Evolutionary conservation across 768 basidiomycete species (phyloP), one percentile per base, ranked within the genome.

Genomic region (Obba rivulosa): DNA sequence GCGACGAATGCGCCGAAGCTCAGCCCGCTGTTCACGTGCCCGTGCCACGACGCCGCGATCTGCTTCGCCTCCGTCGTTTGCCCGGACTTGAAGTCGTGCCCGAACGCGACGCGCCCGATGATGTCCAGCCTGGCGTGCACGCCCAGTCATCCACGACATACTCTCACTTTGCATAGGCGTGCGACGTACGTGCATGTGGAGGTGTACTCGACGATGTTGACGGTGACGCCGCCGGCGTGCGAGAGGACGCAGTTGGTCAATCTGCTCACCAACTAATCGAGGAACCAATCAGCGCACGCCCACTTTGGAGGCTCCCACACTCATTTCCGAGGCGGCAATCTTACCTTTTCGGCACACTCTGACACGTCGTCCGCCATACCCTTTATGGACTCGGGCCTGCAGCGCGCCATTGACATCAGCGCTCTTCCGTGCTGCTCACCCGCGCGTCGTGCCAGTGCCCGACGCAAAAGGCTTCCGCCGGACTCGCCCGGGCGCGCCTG

Each of bases 11-110:
- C 48, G 46, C 50, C 41, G 35, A 52, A 50, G 2, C 42, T 45
- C 48, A 58, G 46, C 24, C 63, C 53, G 44, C 40, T 51, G 35
- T 55, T 55, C 46, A 59, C 56, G 46, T 61, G 52, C 52, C 50
- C 45, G 41, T 40, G 44, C 65, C 64, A 66, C 5, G 61, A 54
- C 8, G 47, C 51, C 25, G 54, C 52, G 42, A 69, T 68, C 31
- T 49, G 46, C 36, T 53, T 44, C 11, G 67, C 66, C 23, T 65
- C 68, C 7, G 53, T 54, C 43, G 57, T 59, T 46, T 59, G 48
- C 17, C 66, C 68, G 13, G 59, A 54, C 34, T 59, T 52, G 55
- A 74, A 73, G 54, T 71, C 66, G 58, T 73, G 67, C n/a, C 66
- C 69, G 40, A 73, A 72, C 1, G 59, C 72, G 43, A 72, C 68